These are phyloP conservation scores for Grifola frondosa DNA, from an alignment of 1,284 basidiomycete species.

Conservation along the genomic window DNA sequence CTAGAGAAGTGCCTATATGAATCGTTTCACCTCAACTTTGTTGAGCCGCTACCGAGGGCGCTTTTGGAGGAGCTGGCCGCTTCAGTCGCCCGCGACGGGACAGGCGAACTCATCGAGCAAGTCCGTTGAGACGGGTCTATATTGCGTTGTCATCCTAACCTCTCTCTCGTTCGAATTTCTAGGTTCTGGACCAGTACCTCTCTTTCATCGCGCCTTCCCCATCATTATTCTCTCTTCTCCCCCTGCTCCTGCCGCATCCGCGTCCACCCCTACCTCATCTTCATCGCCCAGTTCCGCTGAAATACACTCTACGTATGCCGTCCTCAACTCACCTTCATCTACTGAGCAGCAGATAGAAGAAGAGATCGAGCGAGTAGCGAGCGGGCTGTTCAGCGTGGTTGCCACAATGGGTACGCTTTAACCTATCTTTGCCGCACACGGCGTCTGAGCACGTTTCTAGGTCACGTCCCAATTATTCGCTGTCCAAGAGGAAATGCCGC, in stretches of 20 bases:
- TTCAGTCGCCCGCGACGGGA: slow-evolving; percentile 82
- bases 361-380: slow-evolving; percentile 91
- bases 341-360: slow-evolving; percentile 90
- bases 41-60: slow-evolving; percentile 84
- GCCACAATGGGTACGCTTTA: slow-evolving; percentile 76
- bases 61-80: slow-evolving; percentile 94
- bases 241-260: too few species aligned
- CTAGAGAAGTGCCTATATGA: slow-evolving; percentile 89
- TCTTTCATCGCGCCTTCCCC: slow-evolving; percentile 96
- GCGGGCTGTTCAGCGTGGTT: slow-evolving; percentile 90
- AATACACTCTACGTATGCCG: slow-evolving; percentile 64
- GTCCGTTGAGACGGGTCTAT: slow-evolving; percentile 37
- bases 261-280: slow-evolving; percentile 34
- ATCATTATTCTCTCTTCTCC: slow-evolving; percentile 91
- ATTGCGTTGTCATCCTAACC: background rate
- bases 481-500: slow-evolving; percentile 96
- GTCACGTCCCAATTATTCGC: slow-evolving; percentile 92
- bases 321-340: slow-evolving; percentile 91
- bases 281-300: slow-evolving; percentile 33
- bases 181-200: slow-evolving; percentile 95
- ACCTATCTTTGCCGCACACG: background rate
- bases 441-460: slow-evolving; percentile 37
- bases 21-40: slow-evolving; percentile 93
- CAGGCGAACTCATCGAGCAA: slow-evolving; percentile 81
- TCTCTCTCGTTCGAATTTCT: background rate